These are phyloP conservation scores for Incumbomyces lentus DNA, from an alignment of 2,329 filamentous ascomycete genomes.

Conservation along the genomic window DNA sequence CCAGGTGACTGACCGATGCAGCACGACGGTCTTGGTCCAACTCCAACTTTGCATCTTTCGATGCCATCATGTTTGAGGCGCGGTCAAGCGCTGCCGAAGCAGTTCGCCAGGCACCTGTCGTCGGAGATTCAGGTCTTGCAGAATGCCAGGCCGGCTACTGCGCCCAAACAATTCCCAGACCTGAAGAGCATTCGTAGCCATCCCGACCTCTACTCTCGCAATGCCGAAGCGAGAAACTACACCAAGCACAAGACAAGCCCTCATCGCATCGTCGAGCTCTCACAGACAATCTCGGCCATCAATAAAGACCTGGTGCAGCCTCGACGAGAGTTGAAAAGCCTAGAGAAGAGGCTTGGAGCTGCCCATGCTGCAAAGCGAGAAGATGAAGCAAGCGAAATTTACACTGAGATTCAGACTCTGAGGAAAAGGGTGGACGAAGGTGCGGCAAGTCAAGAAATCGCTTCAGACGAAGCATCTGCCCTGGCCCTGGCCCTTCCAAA, in stretches of 20 bases:
- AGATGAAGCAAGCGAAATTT: not conserved
- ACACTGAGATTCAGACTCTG: slow-evolving; percentile 13
- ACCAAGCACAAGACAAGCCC: slow-evolving; percentile 42
- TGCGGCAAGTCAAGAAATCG: slow-evolving; percentile 23
- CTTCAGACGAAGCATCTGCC: slow-evolving; percentile 22
- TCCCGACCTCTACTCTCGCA: slow-evolving; percentile 67
- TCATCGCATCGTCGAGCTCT: slow-evolving; percentile 37
- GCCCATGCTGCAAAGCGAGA: slow-evolving; percentile 21
- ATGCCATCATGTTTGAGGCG: slow-evolving; percentile 6
- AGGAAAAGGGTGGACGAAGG: slow-evolving; percentile 20
- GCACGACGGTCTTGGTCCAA: not conserved
- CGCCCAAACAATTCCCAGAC: slow-evolving; percentile 70
- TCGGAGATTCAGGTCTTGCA: slow-evolving; percentile 15
- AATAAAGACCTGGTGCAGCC: slow-evolving; percentile 31
- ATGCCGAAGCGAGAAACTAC: slow-evolving; percentile 81
- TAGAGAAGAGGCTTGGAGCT: slow-evolving; percentile 33
- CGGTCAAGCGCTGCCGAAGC: not conserved
- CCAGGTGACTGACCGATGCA: too few relatives aligned
- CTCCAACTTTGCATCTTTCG: not conserved
- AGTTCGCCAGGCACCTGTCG: not conserved
- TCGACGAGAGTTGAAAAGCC: slow-evolving; percentile 33
- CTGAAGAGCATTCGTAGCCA: slow-evolving; percentile 85
- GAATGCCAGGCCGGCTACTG: slow-evolving; percentile 51
- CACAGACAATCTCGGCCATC: slow-evolving; percentile 29
- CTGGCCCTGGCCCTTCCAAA: slow-evolving; percentile 78